A percentile compares a stretch with the other conserved stretches of the same genome.
Conservation (phyloP, 2,329 filamentous ascomycete species). For the Microsporum canis region DNA sequence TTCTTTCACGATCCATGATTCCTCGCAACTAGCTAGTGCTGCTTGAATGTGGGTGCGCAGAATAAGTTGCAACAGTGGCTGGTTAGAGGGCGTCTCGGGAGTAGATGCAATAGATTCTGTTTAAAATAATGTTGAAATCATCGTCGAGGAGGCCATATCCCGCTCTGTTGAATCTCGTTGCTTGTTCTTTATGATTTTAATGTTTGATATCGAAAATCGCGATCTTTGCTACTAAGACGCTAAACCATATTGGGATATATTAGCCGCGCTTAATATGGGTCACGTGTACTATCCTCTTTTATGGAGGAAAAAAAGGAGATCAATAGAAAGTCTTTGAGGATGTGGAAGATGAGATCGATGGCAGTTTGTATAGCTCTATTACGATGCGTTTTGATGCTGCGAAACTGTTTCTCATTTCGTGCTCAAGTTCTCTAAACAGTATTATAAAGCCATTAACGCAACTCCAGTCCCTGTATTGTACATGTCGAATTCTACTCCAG, state of each 20-base stretch:
- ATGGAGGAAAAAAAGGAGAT: not conserved
- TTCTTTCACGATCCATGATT: slow-evolving; percentile 6
- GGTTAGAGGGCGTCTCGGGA: not conserved
- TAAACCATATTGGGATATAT: not conserved
- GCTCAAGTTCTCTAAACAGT: too few species aligned
- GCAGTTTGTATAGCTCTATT: not conserved
- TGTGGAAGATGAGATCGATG: not conserved
- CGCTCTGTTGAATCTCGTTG: not conserved
- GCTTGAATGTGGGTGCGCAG: not conserved
- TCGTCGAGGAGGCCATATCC: not conserved
- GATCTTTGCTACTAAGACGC: not conserved
- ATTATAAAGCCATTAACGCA: not conserved
- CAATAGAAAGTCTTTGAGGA: not conserved
- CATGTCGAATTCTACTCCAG: not conserved
- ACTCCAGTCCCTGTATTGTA: not conserved
- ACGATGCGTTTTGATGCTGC: not conserved
- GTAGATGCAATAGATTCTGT: not conserved
- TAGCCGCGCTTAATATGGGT: not conserved
- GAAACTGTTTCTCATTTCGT: too few species aligned
- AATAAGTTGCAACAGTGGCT: not conserved
- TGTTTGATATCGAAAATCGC: not conserved
- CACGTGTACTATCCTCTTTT: not conserved
- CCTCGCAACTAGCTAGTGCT: not conserved
- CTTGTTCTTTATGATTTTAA: not conserved
- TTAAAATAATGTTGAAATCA: not conserved